Evolutionary conservation across 441 rosid species (phyloP), one percentile per base, ranked within the genome.

Genomic region (Euphorbia celastroides): DNA sequence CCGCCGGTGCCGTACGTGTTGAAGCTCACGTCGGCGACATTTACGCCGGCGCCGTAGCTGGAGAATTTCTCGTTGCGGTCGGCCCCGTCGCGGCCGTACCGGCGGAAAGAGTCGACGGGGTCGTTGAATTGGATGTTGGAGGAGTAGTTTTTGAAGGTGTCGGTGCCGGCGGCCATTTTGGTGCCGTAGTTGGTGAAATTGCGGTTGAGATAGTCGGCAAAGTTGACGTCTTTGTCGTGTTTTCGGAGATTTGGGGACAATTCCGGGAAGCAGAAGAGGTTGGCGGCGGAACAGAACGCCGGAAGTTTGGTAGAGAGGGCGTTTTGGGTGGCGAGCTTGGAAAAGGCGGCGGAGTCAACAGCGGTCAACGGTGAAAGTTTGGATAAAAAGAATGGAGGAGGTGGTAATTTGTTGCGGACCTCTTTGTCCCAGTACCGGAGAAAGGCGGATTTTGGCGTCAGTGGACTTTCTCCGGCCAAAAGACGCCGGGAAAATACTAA

Each of bases 171-270:
- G n/a, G n/a, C n/a, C n/a, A n/a, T n/a, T n/a, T n/a, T n/a, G n/a
- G n/a, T n/a, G n/a, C n/a, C n/a, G n/a, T n/a, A n/a, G n/a, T n/a
- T 84, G 72, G 92, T 83, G 81, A 93, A 93, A 83, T 93, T 90
- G 60, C 64, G 77, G n/a, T n/a, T n/a, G n/a, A n/a, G n/a, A n/a
- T n/a, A n/a, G n/a, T n/a, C n/a, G n/a, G n/a, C n/a, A n/a, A n/a
- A n/a, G n/a, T n/a, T n/a, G n/a, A n/a, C n/a, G n/a, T n/a, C n/a
- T n/a, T n/a, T 48, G 58, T 60, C 64, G 78, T 88, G 88, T 27
- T 83, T 82, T 51, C 81, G 89, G n/a, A n/a, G n/a, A n/a, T n/a
- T n/a, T n/a, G n/a, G n/a, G n/a, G n/a, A n/a, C n/a, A n/a, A n/a
- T n/a, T n/a, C n/a, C n/a, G n/a, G n/a, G n/a, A 38, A 38, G 44